Base-by-base conservation (phyloP, 2,329 filamentous ascomycete genomes). In the Emmonsiellopsis sp. region DNA sequence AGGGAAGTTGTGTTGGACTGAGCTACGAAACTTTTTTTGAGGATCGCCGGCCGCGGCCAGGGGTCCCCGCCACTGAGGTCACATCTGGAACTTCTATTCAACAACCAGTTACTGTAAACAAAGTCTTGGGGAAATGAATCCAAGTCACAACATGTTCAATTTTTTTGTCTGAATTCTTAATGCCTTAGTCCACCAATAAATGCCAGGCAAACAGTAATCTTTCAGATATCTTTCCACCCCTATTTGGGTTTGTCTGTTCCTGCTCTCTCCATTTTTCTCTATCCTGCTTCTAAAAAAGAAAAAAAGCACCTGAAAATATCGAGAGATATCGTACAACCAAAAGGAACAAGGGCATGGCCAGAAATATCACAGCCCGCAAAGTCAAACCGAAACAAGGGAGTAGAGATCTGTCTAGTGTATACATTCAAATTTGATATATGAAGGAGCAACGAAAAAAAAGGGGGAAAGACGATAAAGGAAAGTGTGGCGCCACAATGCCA, bases 381-480 rank as follows among this genome's bases (percentile, higher is more conserved):
- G 21, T 36, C 17, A 36, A 49, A 33, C 5, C 21, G 36, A 49
- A 42, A 40, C 34, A 52, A 27, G 21, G 42, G 50, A 52, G 50
- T 36, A 27, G 50, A 52, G 50, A 52, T 52, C 50, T 52, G 32
- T 52, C 9, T 46, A 52, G 31, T 45, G 17, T 40, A 53, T 36
- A 48, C 39, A 5, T 27, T 9, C 17, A 11, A 37, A 52, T 44
- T 4, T n/a, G 7, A 21, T 3, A 52, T 17, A 52, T 13, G 31
- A 40, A 40, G n/a, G 40, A 49, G 31, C 10, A 17, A 42, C 7
- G 32, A 32, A 31, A 44, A 31, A 44, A 21, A 14, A 14, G 21
- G 21, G 21, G 21, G 21, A 5, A 27, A 27, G 21, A 27, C 21
- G 21, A 60, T 75, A 76, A 54, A 63, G 57, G 21, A 61, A 53